phyloP scores from a whole-genome alignment of 257 asterid species.

The Vinca minor region DNA sequence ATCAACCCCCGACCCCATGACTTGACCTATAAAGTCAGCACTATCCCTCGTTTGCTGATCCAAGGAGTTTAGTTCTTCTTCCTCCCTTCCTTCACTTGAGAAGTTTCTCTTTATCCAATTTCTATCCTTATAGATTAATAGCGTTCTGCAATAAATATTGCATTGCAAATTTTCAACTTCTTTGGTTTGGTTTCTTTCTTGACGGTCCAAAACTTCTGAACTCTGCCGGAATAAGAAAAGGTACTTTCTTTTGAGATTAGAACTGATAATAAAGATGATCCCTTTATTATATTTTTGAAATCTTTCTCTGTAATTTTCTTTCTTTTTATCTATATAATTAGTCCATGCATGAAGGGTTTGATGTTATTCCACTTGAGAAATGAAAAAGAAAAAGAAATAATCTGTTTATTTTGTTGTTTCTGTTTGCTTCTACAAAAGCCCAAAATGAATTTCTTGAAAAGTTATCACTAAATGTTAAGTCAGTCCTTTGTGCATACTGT shows the following conservation, averaged over 20 bases:
- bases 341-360: constrained; percentile 2
- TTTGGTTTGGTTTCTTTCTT: not conserved
- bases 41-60: not conserved
- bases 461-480: too few relatives aligned
- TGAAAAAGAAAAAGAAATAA: too few relatives aligned
- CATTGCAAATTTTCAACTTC: not conserved
- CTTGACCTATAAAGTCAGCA: not conserved
- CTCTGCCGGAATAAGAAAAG: not conserved
- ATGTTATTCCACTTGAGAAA: too few relatives aligned
- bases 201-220: not conserved
- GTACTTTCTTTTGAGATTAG: not conserved
- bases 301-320: not conserved
- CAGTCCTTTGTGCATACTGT: too few relatives aligned
- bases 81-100: not conserved
- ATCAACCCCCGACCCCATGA: not conserved
- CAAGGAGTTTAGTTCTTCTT: not conserved
- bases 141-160: not conserved
- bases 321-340: not conserved
- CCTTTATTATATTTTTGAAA: not conserved
- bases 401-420: too few relatives aligned
- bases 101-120: too few relatives aligned
- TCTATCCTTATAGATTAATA: too few relatives aligned
- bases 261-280: not conserved
- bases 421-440: too few relatives aligned
- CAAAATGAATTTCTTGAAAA: too few relatives aligned